Evolutionary conservation across 345 rosid species (phyloP).

Genomic region (Eucalyptus urophylla): DNA sequence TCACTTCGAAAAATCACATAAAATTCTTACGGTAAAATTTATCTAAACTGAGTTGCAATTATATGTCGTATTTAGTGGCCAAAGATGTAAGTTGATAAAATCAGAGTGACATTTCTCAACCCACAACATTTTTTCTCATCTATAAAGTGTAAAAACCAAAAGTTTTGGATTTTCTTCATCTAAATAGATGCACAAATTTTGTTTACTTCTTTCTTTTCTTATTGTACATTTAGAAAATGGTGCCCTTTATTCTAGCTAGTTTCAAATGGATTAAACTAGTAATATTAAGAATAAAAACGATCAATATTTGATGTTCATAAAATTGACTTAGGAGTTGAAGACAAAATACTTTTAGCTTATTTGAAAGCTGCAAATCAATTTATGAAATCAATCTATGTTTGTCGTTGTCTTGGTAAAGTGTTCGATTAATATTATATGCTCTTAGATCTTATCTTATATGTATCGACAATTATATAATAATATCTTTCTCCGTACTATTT

Average conservation of each 20-base stretch:
- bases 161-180: neutral
- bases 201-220: neutral
- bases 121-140: neutral
- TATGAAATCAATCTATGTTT: neutral
- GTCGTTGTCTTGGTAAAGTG: neutral
- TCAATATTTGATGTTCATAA: neutral
- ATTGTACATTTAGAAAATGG: neutral
- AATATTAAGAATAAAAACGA: neutral
- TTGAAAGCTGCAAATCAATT: neutral
- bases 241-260: neutral
- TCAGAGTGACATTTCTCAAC: neutral
- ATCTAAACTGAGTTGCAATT: neutral
- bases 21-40: neutral
- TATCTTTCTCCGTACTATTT: neutral
- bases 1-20: neutral
- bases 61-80: neutral
- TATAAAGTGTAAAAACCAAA: neutral
- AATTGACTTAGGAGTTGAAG: neutral
- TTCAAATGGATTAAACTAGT: neutral
- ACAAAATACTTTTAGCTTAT: neutral
- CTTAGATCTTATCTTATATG: neutral
- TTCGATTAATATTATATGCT: neutral
- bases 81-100: neutral
- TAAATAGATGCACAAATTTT: neutral
- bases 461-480: neutral